Evolutionary conservation across 202 grass and related monocot genomes (phyloP), one percentile per base, ranked within the genome.

Genomic region (Digitaria exilis): DNA sequence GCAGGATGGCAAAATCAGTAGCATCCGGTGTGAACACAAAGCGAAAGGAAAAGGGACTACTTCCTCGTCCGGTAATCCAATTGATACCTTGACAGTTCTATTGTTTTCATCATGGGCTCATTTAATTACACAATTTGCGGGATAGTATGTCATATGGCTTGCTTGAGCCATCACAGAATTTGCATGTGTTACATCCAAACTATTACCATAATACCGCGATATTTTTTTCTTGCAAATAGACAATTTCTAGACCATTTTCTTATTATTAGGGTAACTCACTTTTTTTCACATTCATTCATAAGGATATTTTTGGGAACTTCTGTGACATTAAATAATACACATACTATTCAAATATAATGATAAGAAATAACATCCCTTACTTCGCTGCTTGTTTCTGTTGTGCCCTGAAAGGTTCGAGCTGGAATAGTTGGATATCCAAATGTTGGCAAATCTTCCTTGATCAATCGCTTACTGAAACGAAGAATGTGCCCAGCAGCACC

Each of bases 351-450:
- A 56, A 75, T 59, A 73, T 22, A 81, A 12, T 84, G 21, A 80
- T 64, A 64, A 89, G 11, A n/a, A 22, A 26, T 18, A n/a, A 51
- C 10, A 25, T 86, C 39, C 39, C 26, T 89, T 60, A 65, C 6
- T 56, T 49, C 49, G 32, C 65, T 59, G 34, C 21, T 62, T 80
- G 15, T 73, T 80, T 87, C 11, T 86, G 50, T 64, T 76, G 26
- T 86, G 8, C 37, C 52, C 17, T 71, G 25, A 29, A 82, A 98
- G 96, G 91, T 98, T 71, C 91, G 92, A 80, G 93, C 91, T 83
- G 96, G 96, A 86, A 96, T 98, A 83, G 89, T 98, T 84, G 96
- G 91, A 83, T 98, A 98, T 89, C 96, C 96, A 78, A 98, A 98
- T 74, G 96, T 98, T 29, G 93, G 96, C 30, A 98, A 96, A 88